Percentiles rank a stretch among this genome's conserved stretches.
These are phyloP conservation scores for Russula foetens DNA, from an alignment of 768 basidiomycete species.

Conservation along the genomic window DNA sequence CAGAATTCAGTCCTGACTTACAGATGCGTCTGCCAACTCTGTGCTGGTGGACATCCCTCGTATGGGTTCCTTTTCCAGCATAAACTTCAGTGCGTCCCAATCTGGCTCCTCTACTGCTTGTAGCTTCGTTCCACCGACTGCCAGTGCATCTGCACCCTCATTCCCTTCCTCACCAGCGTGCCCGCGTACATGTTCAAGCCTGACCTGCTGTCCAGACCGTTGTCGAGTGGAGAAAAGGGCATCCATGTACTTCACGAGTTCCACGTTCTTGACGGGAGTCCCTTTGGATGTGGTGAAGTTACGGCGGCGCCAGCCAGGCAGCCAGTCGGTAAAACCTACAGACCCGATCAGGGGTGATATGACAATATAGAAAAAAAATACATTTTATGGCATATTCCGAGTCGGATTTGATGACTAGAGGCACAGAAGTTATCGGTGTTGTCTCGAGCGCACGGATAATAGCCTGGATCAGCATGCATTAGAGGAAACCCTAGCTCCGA, in stretches of 20 bases:
- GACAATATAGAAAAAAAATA: conserved; percentile 28
- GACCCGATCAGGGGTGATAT: conserved; percentile 10
- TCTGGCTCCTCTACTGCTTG: conserved; percentile 42
- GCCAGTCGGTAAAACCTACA: conserved; percentile 61
- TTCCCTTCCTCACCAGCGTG: conserved; percentile 77
- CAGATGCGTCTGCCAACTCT: neutral
- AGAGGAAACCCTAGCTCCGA: neutral
- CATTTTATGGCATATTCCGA: conserved; percentile 80
- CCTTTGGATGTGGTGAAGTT: conserved; percentile 42
- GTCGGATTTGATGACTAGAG: conserved; percentile 76
- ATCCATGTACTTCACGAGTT: conserved; percentile 62
- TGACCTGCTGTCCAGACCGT: conserved; percentile 44
- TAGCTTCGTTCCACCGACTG: conserved; percentile 46
- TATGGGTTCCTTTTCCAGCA: neutral
- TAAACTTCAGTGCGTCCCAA: conserved; percentile 36
- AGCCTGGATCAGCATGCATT: conserved; percentile 42
- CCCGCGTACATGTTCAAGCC: conserved; percentile 66
- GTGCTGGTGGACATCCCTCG: neutral
- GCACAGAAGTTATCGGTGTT: conserved; percentile 43
- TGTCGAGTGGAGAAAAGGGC: conserved; percentile 50
- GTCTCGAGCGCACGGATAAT: conserved; percentile 77
- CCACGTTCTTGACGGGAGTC: conserved; percentile 60
- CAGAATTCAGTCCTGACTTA: neutral
- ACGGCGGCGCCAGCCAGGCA: conserved; percentile 55
- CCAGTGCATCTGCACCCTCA: conserved; percentile 75